Evolutionary conservation across 768 basidiomycete species (phyloP), one percentile per base, ranked within the genome.

Genomic region (Mycena alexandri): DNA sequence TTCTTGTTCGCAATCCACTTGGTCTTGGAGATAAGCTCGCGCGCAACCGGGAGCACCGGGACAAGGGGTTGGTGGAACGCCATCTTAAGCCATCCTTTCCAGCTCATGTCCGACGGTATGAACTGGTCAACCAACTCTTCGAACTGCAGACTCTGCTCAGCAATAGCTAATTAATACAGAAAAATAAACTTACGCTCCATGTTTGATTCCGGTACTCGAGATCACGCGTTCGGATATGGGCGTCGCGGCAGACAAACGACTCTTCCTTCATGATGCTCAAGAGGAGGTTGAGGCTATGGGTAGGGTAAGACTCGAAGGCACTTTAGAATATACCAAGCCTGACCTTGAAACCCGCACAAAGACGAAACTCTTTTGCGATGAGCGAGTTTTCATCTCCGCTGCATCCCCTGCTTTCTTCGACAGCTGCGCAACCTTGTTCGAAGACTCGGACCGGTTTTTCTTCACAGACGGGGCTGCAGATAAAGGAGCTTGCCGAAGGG

Each of bases 31-130:
- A 93, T 84, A 24, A 93, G 81, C 76, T 93, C 92, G 54, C 90
- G 88, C 17, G 92, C 92, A 8, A 93, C 91, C 7, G 92, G 92
- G 17, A 93, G 81, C 5, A 93, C 91, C 25, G 92, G 92, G 3
- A 93, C 82, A 14, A 93, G 81, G 24, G 91, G 91, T 72, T 93
- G 92, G 62, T 92, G 89, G 78, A 93, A 91, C 16, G 90, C 92
- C 84, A 93, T 92, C 73, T 90, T 92, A 38, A 93, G 85, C 92
- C 92, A 93, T 17, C 91, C 92, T 75, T 85, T 87, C 92, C 92
- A 93, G 52, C 86, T 89, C 77, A 87, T 89, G 71, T 92, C 87
- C 4, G 90, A 90, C 5, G 92, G 92, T 63, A 93, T 88, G 74
- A 93, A 93, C 71, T 93, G 90, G 71, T 90, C 88, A 16, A 92